phyloP scores from a whole-genome alignment of 768 basidiomycete species.

The Neoboletus subvelutipes region DNA sequence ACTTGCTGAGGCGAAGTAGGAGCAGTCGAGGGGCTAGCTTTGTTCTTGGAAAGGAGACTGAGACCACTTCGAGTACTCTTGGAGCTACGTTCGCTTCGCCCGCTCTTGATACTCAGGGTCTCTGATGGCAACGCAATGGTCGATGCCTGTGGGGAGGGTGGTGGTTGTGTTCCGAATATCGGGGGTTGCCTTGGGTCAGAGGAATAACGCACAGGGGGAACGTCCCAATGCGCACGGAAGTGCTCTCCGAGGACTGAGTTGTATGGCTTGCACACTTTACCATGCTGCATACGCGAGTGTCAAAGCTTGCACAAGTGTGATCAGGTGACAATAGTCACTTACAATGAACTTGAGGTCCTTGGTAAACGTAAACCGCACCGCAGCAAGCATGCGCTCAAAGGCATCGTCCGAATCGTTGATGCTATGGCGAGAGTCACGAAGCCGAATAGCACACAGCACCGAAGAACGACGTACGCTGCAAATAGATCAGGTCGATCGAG shows the following conservation, averaged over 20 bases:
- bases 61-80: conserved; percentile 60
- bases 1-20: conserved; percentile 48
- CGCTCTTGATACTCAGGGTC: conserved; percentile 50
- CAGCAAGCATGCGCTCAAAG: conserved; percentile 94
- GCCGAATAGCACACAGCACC: neutral
- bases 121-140: conserved; percentile 37
- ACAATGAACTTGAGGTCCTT: conserved; percentile 95
- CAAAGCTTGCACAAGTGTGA: neutral
- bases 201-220: conserved; percentile 58
- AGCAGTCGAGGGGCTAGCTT: conserved; percentile 33
- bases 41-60: conserved; percentile 53
- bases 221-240: conserved; percentile 86
- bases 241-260: conserved; percentile 87
- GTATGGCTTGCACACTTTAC: conserved; percentile 92
- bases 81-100: conserved; percentile 51
- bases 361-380: conserved; percentile 82
- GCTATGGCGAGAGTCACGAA: conserved; percentile 39
- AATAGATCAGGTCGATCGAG: conserved; percentile 90
- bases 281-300: conserved; percentile 51
- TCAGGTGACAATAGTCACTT: conserved; percentile 29
- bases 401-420: conserved; percentile 91
- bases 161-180: conserved; percentile 43
- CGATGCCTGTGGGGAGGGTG: conserved; percentile 27
- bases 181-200: conserved; percentile 47
- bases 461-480: conserved; percentile 66